Evolutionary conservation across 78 protist species (phyloP).

Genomic region (Protostelium mycophagum): DNA sequence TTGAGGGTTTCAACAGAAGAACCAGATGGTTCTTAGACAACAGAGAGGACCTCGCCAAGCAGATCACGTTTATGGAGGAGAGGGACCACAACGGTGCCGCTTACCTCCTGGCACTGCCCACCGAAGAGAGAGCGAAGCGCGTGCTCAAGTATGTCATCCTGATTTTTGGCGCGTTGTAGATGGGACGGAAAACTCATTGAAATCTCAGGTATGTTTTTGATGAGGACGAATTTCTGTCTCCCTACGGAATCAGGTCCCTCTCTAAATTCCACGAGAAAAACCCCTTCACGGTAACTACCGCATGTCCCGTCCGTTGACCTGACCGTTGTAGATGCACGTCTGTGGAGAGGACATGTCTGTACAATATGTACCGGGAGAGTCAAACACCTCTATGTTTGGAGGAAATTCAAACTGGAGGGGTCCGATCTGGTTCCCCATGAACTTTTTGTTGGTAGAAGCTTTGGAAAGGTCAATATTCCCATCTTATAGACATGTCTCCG

Average conservation of each 20-base stretch:
- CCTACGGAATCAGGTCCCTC: constrained; percentile 64
- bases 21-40: constrained; percentile 15
- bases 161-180: not conserved
- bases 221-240: constrained; percentile 56
- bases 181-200: not conserved
- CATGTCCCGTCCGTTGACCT: not conserved
- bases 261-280: constrained; percentile 29
- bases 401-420: constrained; percentile 84
- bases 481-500: not conserved
- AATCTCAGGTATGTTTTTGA: not conserved
- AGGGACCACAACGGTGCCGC: constrained; percentile 7
- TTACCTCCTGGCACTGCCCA: not conserved
- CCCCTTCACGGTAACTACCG: constrained; percentile 10
- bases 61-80: constrained; percentile 3
- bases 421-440: constrained; percentile 72
- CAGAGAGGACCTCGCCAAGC: constrained; percentile 12
- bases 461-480: constrained; percentile 10
- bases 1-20: constrained; percentile 41
- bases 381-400: constrained; percentile 50
- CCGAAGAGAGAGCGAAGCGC: not conserved
- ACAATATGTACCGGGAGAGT: constrained; percentile 49
- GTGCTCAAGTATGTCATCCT: not conserved
- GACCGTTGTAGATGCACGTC: not conserved
- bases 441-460: constrained; percentile 54
- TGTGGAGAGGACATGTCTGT: constrained; percentile 4